Conservation (phyloP, 352 stramenopile species). For the Globisporangium rhizosaccharum region DNA sequence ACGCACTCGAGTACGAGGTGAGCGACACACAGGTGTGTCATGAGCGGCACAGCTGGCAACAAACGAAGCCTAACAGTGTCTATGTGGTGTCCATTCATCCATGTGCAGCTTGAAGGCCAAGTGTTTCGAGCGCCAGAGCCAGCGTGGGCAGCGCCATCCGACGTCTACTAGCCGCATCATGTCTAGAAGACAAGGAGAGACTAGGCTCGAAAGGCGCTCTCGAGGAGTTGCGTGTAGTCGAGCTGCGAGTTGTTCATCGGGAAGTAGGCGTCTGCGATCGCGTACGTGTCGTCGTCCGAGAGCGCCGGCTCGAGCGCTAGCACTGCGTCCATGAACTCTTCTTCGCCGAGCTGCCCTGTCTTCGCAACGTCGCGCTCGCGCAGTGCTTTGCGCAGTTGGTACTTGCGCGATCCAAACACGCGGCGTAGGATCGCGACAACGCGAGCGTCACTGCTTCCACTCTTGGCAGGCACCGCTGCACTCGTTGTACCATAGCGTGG, state of each 20-base stretch:
- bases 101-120: slow-evolving; percentile 54
- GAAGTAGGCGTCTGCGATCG: slow-evolving; percentile 67
- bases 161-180: slow-evolving; percentile 25
- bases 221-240: slow-evolving; percentile 62
- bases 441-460: slow-evolving; percentile 12
- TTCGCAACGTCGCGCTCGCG: slow-evolving; percentile 54
- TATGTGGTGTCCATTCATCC: neutral
- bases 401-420: slow-evolving; percentile 58
- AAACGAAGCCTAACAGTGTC: neutral
- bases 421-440: slow-evolving; percentile 44
- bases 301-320: slow-evolving; percentile 48
- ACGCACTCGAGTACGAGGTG: slow-evolving; percentile 86
- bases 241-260: slow-evolving; percentile 65
- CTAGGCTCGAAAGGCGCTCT: slow-evolving; percentile 51
- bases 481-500: neutral
- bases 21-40: neutral
- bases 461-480: neutral
- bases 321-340: slow-evolving; percentile 76
- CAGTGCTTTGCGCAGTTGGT: slow-evolving; percentile 62
- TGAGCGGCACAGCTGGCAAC: neutral
- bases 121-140: slow-evolving; percentile 57
- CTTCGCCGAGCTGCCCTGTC: slow-evolving; percentile 48
- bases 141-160: slow-evolving; percentile 44
- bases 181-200: neutral
- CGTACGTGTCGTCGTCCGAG: slow-evolving; percentile 68